Base-by-base conservation (phyloP, 371 early-diverging fungal species). In the Haplosporangium sp. region DNA sequence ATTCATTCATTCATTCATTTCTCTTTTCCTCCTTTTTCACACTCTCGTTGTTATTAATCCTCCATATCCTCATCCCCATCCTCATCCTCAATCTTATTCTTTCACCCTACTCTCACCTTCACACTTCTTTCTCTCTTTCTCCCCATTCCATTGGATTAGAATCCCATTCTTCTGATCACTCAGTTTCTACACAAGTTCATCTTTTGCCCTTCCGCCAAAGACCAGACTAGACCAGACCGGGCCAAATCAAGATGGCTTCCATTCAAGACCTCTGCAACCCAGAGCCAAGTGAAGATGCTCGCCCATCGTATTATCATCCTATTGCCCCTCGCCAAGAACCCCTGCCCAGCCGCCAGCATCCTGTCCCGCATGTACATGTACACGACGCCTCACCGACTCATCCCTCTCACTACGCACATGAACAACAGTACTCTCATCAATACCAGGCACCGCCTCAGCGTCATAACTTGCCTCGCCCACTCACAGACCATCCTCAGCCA, bases 231-330 rank as follows among this genome's bases (percentile, higher is more conserved):
- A n/a, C n/a, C n/a, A n/a, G n/a, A n/a, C n/a, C n/a, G n/a, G n/a
- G n/a, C n/a, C n/a, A n/a, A n/a, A n/a, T n/a, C 36, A 51, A 18
- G 11, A 79, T 79, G 79, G 64, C 79, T 12, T 79, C 79, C n/a
- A 79, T 79, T 50, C 73, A 68, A 37, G 66, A 59, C 13, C 73
- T 79, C 54, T 68, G 68, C 65, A 69, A 72, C 55, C 72, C 68
- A 8, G 79, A 68, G 18, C 55, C 73, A 2, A 58, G 71, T n/a
- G 72, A 70, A 36, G 52, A 62, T 13, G 53, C 38, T 9, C 45
- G 45, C 10, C 52, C 52, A 5, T 16, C 68, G 20, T 7, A 38
- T 1, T 38, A 12, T 51, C 50, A 59, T 18, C 52, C 45, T 38
- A 57, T 62, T 41, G 43, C 37, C 11, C 58, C 48, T 23, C 20